Evolutionary conservation across 352 stramenopile species (phyloP).

Genomic region (Phytophthora hybrid): DNA sequence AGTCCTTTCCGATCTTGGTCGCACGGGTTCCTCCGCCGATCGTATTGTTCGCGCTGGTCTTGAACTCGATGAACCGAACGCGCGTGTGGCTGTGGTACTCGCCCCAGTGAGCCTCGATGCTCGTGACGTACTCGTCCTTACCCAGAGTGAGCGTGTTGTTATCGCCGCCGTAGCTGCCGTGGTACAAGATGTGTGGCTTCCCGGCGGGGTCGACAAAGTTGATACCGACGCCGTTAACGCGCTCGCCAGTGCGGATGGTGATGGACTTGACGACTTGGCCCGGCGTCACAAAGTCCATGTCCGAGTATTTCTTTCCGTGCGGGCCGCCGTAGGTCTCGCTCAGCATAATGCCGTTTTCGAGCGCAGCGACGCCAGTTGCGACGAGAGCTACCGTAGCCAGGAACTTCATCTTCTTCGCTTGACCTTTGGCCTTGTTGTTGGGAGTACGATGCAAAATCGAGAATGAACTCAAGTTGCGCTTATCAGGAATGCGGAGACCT

Average conservation of each 20-base stretch:
- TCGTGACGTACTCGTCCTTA: background rate
- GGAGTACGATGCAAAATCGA: background rate
- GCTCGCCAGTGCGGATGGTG: background rate
- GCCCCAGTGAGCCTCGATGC: background rate
- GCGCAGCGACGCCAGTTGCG: background rate
- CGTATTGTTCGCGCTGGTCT: background rate
- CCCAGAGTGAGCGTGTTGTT: background rate
- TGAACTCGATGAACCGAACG: background rate
- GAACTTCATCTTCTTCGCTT: background rate
- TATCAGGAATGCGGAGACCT: background rate
- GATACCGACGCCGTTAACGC: background rate
- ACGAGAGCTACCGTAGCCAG: background rate
- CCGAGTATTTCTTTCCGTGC: background rate
- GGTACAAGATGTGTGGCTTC: background rate
- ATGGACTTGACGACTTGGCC: background rate
- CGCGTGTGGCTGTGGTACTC: background rate
- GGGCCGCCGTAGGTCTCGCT: background rate
- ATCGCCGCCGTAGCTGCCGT: background rate
- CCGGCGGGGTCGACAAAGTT: background rate
- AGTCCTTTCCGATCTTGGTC: background rate
- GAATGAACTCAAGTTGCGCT: background rate
- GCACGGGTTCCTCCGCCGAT: background rate
- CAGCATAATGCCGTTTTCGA: background rate
- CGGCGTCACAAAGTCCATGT: background rate
- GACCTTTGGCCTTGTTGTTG: background rate